Evolutionary conservation across 1,139 yeast genomes (phyloP), one percentile per base, ranked within the genome.

Genomic region (Candida tropicalis): DNA sequence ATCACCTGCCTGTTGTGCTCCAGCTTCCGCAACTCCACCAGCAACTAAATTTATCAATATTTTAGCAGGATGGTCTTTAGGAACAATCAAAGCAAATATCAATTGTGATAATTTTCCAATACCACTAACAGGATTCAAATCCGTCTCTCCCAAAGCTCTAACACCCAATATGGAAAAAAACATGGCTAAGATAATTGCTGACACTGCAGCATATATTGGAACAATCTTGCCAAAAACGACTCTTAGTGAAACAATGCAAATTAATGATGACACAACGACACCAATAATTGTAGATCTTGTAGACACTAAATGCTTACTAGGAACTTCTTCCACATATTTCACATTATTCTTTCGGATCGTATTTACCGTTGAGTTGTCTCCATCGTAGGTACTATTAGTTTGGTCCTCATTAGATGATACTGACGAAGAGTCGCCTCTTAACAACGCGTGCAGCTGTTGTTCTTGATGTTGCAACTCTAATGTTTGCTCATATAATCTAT

Each of bases 1-100:
- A 65, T 93, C 99, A 12, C 99, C 99, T 1, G 98, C 97, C 64
- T 93, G 99, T 64, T 93, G 98, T 2, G 99, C 97, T 6, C 99
- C 98, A 1, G 99, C 98, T 65, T 93, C 99, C 1, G 98, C 95
- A 26, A 93, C 84, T 6, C 97, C 98, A 12, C 99, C 99, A 3
- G 98, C 97, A 2, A 93, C 84, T 43, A 93, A 70, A 59, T 93
- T 93, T 40, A 90, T 82, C 32, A 93, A 68, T 3, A 93, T 87
- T 12, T 88, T 81, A 2, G 95, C 90, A 1, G 96, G 95, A 49
- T 84, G 87, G 38, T 73, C 65, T 12, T 73, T 72, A 1, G 97
- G 96, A n/a, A 90, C 75, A 4, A 91, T 75, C 7, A 87, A 59
- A 0, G 97, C 97, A 65, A 93, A 89, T 4, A 93, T 63, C 36